Evolutionary conservation across 2,329 filamentous ascomycete species (phyloP).

Genomic region (Plectosphaerella sp.): DNA sequence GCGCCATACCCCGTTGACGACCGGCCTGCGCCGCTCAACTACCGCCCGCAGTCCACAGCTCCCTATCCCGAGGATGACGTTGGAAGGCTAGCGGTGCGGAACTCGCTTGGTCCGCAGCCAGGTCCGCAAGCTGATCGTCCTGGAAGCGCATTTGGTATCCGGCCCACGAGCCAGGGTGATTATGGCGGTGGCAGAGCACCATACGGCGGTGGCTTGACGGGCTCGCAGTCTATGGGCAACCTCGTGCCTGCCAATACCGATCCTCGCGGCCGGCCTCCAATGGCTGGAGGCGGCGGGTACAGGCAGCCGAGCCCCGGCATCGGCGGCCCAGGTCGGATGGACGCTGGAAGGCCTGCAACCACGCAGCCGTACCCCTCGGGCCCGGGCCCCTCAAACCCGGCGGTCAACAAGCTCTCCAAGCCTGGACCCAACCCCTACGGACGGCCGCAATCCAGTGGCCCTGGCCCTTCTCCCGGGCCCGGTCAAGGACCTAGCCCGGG

Average conservation of each 20-base stretch:
- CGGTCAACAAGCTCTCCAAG: slow-evolving; percentile 33
- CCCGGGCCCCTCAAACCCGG: slow-evolving; percentile 18
- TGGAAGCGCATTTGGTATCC: slow-evolving; percentile 50
- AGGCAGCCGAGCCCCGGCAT: slow-evolving; percentile 34
- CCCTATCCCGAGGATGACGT: slow-evolving; percentile 53
- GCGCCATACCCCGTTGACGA: slow-evolving; percentile 71
- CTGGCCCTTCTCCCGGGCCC: background rate
- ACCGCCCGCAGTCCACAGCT: slow-evolving; percentile 41
- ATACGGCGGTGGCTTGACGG: slow-evolving; percentile 22
- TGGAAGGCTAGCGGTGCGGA: slow-evolving; percentile 41
- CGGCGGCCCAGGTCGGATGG: slow-evolving; percentile 12
- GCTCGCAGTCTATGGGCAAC: slow-evolving; percentile 41
- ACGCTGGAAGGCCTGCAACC: slow-evolving; percentile 20
- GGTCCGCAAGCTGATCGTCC: slow-evolving; percentile 45
- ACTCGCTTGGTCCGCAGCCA: slow-evolving; percentile 40
- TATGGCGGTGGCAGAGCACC: slow-evolving; percentile 5
- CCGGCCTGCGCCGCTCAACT: slow-evolving; percentile 43
- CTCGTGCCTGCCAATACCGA: slow-evolving; percentile 38
- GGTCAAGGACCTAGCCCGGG: background rate
- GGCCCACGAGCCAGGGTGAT: slow-evolving; percentile 31
- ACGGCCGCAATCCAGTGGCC: slow-evolving; percentile 3
- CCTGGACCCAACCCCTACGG: slow-evolving; percentile 19
- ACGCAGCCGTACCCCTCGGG: slow-evolving; percentile 17
- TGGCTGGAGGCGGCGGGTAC: slow-evolving; percentile 30
- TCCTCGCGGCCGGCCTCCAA: slow-evolving; percentile 36